These are phyloP conservation scores for Purshia tridentata DNA, from an alignment of 306 rosid genomes.

Conservation along the genomic window DNA sequence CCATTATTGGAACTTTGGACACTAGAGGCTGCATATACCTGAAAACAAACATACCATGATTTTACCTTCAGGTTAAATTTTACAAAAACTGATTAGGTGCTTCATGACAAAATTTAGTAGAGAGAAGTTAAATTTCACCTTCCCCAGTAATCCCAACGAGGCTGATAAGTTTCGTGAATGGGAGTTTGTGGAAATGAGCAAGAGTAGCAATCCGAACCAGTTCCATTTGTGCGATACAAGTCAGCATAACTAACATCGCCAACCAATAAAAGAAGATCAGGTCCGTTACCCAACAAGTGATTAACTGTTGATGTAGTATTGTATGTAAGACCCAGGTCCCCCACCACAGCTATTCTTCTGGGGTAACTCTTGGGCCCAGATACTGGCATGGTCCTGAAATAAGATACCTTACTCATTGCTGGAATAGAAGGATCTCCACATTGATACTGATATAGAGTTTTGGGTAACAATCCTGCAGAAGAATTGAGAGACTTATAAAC, in stretches of 20 bases:
- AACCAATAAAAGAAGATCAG: constrained; percentile 68
- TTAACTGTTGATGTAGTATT: constrained; percentile 76
- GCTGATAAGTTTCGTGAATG: constrained; percentile 84
- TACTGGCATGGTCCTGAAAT: constrained; percentile 82
- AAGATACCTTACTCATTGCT: constrained; percentile 62
- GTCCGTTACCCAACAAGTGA: constrained; percentile 69
- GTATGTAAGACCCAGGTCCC: constrained; percentile 87
- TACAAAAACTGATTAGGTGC: background rate
- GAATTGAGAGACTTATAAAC: background rate
- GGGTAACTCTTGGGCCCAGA: constrained; percentile 80
- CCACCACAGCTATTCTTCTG: constrained; percentile 74
- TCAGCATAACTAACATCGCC: constrained; percentile 78
- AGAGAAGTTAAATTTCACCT: constrained; percentile 39
- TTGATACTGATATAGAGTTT: constrained; percentile 71
- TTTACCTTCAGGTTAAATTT: background rate
- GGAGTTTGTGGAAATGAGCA: constrained; percentile 77
- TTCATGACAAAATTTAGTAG: background rate
- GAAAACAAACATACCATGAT: constrained; percentile 13
- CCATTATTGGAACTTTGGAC: constrained; percentile 80
- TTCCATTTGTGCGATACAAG: constrained; percentile 77
- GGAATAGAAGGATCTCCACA: constrained; percentile 77
- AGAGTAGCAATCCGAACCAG: constrained; percentile 67
- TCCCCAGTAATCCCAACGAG: constrained; percentile 99
- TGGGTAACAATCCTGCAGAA: constrained; percentile 57
- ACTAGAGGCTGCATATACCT: constrained; percentile 85